Conservation (phyloP, 1,139 yeast genomes). For the Petasospora fabianii region DNA sequence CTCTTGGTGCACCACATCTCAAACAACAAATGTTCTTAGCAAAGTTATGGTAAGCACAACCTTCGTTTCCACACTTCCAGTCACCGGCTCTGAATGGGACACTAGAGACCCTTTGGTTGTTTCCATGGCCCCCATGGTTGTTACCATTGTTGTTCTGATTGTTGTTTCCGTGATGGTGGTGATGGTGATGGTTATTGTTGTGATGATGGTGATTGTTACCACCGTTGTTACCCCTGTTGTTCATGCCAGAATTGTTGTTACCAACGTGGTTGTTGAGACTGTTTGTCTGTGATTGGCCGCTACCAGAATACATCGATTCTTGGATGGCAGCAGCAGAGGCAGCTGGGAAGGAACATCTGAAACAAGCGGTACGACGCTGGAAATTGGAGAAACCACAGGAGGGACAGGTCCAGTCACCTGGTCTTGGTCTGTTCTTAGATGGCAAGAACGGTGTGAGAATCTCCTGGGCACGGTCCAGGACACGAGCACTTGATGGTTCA, state of each 20-base stretch:
- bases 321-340: slow-evolving; percentile 64
- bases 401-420: slow-evolving; percentile 98
- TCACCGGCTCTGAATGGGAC: slow-evolving; percentile 97
- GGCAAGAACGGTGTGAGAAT: slow-evolving; percentile 82
- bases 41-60: slow-evolving; percentile 86
- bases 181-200: slow-evolving; percentile 6
- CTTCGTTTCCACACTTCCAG: slow-evolving; percentile 83
- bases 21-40: slow-evolving; percentile 86
- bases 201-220: slow-evolving; percentile 15
- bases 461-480: slow-evolving; percentile 78
- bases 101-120: slow-evolving; percentile 32
- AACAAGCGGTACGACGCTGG: slow-evolving; percentile 92
- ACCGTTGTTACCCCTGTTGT: slow-evolving; percentile 8
- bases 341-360: slow-evolving; percentile 90
- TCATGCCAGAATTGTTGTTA: slow-evolving; percentile 7
- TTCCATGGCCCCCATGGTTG: slow-evolving; percentile 18
- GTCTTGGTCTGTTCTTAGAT: slow-evolving; percentile 86
- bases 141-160: slow-evolving; percentile 15
- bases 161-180: slow-evolving; percentile 6
- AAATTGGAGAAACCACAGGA: slow-evolving; percentile 94
- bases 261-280: slow-evolving; percentile 5
- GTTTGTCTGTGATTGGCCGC: slow-evolving; percentile 6
- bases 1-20: slow-evolving; percentile 79
- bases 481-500: slow-evolving; percentile 76
- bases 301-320: slow-evolving; percentile 40